These are phyloP conservation scores for Hypoxylon sp. DNA, from an alignment of 2,329 filamentous ascomycete species.

Conservation along the genomic window DNA sequence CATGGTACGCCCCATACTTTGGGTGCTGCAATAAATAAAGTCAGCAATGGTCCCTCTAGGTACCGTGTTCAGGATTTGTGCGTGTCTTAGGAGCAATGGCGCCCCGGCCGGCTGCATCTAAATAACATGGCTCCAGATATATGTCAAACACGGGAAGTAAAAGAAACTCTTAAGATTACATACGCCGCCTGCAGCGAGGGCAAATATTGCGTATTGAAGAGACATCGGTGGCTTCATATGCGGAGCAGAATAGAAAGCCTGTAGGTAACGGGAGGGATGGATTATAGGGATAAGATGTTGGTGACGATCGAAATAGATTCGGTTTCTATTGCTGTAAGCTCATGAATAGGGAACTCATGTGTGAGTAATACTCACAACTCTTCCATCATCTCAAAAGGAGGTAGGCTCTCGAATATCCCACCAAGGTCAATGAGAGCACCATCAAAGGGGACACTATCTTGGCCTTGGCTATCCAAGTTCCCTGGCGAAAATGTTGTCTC, in stretches of 20 bases:
- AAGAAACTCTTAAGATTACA: background rate
- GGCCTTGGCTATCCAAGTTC: conserved; percentile 38
- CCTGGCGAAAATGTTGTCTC: conserved; percentile 32
- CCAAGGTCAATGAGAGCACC: conserved; percentile 78
- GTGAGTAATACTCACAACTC: conserved; percentile 74
- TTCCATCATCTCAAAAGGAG: conserved; percentile 83
- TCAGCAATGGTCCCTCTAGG: background rate
- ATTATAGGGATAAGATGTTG: conserved; percentile 83
- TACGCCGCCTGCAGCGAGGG: conserved; percentile 76
- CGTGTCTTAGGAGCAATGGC: background rate
- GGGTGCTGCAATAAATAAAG: conserved; percentile 61
- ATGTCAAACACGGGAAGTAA: background rate
- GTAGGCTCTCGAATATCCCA: conserved; percentile 85
- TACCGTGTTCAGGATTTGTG: background rate
- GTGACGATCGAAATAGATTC: conserved; percentile 81
- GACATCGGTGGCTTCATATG: conserved; percentile 85
- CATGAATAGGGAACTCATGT: conserved; percentile 17
- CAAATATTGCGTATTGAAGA: conserved; percentile 92
- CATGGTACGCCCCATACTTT: conserved; percentile 79
- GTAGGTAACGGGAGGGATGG: conserved; percentile 81
- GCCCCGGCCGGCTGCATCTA: background rate
- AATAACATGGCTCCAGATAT: background rate
- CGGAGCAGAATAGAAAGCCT: conserved; percentile 79
- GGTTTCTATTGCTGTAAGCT: conserved; percentile 66
- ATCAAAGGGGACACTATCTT: conserved; percentile 30